phyloP scores from a whole-genome alignment of 176 grass and related monocot species.

The Oryza meyeriana region DNA sequence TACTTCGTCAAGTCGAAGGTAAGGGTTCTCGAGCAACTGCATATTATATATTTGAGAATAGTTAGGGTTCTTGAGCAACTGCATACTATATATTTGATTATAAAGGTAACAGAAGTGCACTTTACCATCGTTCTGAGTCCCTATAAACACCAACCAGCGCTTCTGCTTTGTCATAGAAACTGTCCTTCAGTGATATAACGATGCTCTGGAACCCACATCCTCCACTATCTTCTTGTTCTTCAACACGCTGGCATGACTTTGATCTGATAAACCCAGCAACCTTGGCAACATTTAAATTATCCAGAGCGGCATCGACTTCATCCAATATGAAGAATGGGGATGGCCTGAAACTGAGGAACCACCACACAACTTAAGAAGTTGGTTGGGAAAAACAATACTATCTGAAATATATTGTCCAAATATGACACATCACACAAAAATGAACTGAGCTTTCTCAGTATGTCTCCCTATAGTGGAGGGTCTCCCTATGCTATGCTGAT shows the following conservation, averaged over 20 bases:
- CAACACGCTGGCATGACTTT: constrained; percentile 68
- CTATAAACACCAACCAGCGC: constrained; percentile 96
- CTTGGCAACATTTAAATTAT: constrained; percentile 99
- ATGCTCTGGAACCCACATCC: constrained; percentile 94
- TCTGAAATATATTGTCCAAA: too few species aligned
- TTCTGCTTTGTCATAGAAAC: constrained; percentile 98
- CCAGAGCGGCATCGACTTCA: constrained; percentile 96
- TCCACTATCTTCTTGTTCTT: constrained; percentile 41
- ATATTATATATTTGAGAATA: constrained; percentile 10
- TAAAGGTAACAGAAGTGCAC: not conserved
- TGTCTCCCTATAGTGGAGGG: not conserved
- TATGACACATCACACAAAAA: not conserved
- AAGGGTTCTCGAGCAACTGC: constrained; percentile 96
- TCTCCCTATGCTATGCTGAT: not conserved
- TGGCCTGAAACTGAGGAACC: constrained; percentile 74
- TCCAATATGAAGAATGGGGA: constrained; percentile 99
- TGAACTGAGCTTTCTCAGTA: not conserved
- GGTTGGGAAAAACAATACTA: not conserved
- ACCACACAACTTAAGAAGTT: constrained; percentile 11
- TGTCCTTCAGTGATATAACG: constrained; percentile 97
- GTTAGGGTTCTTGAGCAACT: constrained; percentile 23
- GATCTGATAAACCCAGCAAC: constrained; percentile 96
- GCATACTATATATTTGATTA: not conserved
- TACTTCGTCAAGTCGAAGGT: constrained; percentile 94
- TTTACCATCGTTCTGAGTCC: constrained; percentile 80